A percentile compares a stretch with the other conserved stretches of the same genome.
phyloP scores from a whole-genome alignment of 1,139 yeast species.

The Yamadazyma buinensis region DNA sequence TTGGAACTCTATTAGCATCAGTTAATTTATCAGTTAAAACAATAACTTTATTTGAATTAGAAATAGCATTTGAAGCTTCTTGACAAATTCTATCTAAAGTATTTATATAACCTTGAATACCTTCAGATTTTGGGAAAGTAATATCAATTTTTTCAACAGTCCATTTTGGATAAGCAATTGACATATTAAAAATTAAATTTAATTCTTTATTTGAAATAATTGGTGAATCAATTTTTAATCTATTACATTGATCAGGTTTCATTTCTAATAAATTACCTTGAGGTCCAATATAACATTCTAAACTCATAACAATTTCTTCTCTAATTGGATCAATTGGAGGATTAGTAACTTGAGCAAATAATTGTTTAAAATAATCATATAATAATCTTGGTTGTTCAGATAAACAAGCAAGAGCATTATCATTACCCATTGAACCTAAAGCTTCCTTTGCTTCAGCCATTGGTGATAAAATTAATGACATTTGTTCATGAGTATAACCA shows the following conservation, averaged over 20 bases:
- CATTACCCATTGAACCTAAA: conserved; percentile 98
- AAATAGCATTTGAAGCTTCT: conserved; percentile 83
- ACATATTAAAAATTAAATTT: conserved; percentile 67
- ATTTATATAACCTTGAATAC: conserved; percentile 77
- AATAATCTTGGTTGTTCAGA: conserved; percentile 88
- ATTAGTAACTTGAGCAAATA: conserved; percentile 97
- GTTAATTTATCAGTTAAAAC: conserved; percentile 71
- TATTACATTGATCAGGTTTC: conserved; percentile 88
- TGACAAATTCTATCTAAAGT: conserved; percentile 86
- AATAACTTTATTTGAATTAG: conserved; percentile 68
- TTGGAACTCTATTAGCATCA: conserved; percentile 62
- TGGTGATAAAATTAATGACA: conserved; percentile 78
- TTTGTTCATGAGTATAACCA: conserved; percentile 92
- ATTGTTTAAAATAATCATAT: conserved; percentile 92
- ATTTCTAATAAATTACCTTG: conserved; percentile 94
- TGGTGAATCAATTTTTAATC: conserved; percentile 80
- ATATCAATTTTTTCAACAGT: conserved; percentile 77
- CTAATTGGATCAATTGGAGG: conserved; percentile 99
- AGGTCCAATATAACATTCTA: conserved; percentile 96
- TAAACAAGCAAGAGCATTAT: conserved; percentile 93
- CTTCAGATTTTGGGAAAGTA: conserved; percentile 82
- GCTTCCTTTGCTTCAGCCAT: conserved; percentile 98
- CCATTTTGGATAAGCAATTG: conserved; percentile 82
- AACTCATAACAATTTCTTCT: conserved; percentile 94
- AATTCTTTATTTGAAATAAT: conserved; percentile 72